These are phyloP conservation scores for Gossypium herbaceum DNA, from an alignment of 345 rosid species.

Conservation along the genomic window DNA sequence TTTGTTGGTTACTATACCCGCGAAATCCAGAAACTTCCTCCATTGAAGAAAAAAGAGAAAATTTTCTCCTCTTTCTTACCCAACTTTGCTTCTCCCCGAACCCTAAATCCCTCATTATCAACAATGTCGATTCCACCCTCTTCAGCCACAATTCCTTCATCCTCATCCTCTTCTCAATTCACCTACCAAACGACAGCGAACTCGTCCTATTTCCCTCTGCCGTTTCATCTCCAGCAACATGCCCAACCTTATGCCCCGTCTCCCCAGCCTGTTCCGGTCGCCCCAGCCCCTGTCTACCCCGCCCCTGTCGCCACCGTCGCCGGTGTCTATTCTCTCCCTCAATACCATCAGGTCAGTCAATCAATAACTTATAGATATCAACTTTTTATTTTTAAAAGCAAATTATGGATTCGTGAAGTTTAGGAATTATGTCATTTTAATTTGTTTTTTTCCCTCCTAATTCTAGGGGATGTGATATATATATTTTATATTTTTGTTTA, in stretches of 20 bases:
- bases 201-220: slow-evolving; percentile 5
- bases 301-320: slow-evolving; percentile 45
- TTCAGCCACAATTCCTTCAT: not conserved
- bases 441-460: no score
- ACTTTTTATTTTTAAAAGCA: not conserved
- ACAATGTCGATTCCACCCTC: slow-evolving; percentile 9
- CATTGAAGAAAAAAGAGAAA: not conserved
- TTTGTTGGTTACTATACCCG: not conserved
- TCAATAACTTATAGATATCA: not conserved
- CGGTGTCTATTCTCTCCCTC: slow-evolving; percentile 68
- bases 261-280: not conserved
- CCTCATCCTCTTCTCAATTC: slow-evolving; percentile 10
- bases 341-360: slow-evolving; percentile 63
- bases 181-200: slow-evolving; percentile 11
- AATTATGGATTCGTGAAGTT: not conserved
- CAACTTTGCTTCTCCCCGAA: not conserved
- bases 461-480: no score
- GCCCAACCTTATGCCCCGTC: not conserved
- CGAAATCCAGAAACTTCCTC: not conserved
- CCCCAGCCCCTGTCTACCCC: slow-evolving; percentile 34
- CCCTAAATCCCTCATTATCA: not conserved
- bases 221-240: slow-evolving; percentile 17
- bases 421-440: not conserved
- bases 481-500: not conserved
- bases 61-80: not conserved